Evolutionary conservation across 2,329 filamentous ascomycete genomes (phyloP), one percentile per base, ranked within the genome.

Genomic region (Talaromyces sp.): DNA sequence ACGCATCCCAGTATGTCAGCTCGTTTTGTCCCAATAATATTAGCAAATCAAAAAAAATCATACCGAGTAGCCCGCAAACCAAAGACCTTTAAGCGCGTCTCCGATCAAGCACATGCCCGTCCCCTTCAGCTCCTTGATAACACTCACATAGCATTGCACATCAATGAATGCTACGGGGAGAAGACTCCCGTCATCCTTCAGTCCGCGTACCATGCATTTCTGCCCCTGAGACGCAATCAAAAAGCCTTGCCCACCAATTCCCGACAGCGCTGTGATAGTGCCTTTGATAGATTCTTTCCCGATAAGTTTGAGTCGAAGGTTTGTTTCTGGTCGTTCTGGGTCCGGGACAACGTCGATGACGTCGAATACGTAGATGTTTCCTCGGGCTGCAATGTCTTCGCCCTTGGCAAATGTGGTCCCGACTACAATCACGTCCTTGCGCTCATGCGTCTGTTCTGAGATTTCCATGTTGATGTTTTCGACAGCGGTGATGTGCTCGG

Each of bases 131-230:
- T 91, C 90, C 70, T 92, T 94, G 58, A 91, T 84, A n/a, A 88
- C 86, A 2, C 87, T 90, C 12, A 96, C 91, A 69, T 96, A 94
- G 74, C 90, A 95, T 76, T 91, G 94, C 87, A 97, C 95, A 70
- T 99, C 94, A 82, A 99, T 89, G 71, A 99, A 99, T 0, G 94
- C 94, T 3, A 99, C 93, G 0, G 94, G 94, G 0, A 97, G 81
- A 57, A 97, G 83, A 1, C 90, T 92, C 0, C 92, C 91, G 71
- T 99, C 94, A 74, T 99, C 94, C 73, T 97, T 97, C 3, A 99
- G 82, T 46, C 94, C 94, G 61, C 94, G 84, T 1, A 99, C 92
- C 89, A 99, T 95, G 73, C 92, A 93, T 75, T 99, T 99, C 70
- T 97, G 92, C 0, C 94, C 94, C 71, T 99, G 94, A 0, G 92